Conservation (phyloP, 345 rosid genomes). For the Sisymbrium altissimum region DNA sequence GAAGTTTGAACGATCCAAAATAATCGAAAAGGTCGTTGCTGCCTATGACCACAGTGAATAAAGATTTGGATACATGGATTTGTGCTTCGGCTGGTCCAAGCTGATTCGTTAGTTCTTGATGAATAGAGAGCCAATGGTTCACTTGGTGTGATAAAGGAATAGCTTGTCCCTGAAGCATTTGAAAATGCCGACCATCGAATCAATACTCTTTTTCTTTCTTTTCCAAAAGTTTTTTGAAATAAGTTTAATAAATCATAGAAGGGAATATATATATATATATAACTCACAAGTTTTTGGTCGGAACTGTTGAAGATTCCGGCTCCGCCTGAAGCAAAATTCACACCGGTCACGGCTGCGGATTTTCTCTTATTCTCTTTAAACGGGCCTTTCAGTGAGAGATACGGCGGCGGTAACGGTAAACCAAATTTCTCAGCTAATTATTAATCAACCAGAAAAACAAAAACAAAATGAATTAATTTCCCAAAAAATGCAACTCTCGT, state of each 20-base stretch:
- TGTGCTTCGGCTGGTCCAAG: conserved; percentile 40
- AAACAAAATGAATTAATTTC: not conserved
- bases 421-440: conserved; percentile 59
- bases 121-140: conserved; percentile 36
- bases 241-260: not conserved
- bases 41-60: conserved; percentile 49
- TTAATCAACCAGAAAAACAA: conserved; percentile 11
- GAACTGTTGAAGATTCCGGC: conserved; percentile 61
- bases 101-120: not conserved
- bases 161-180: conserved; percentile 23
- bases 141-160: conserved; percentile 57
- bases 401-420: conserved; percentile 55
- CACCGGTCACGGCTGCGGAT: conserved; percentile 37
- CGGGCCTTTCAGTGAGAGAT: conserved; percentile 37
- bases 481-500: not conserved
- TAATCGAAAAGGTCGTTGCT: conserved; percentile 68
- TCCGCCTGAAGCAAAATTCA: conserved; percentile 68
- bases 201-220: not conserved
- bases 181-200: not conserved
- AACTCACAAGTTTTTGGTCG: conserved; percentile 45
- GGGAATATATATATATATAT: not conserved
- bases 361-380: not conserved
- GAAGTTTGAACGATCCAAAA: conserved; percentile 41
- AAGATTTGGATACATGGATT: conserved; percentile 44
- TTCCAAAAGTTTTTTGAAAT: not conserved